Evolutionary conservation across 305 asterid genomes (phyloP).

Genomic region (Rubia peregrina): DNA sequence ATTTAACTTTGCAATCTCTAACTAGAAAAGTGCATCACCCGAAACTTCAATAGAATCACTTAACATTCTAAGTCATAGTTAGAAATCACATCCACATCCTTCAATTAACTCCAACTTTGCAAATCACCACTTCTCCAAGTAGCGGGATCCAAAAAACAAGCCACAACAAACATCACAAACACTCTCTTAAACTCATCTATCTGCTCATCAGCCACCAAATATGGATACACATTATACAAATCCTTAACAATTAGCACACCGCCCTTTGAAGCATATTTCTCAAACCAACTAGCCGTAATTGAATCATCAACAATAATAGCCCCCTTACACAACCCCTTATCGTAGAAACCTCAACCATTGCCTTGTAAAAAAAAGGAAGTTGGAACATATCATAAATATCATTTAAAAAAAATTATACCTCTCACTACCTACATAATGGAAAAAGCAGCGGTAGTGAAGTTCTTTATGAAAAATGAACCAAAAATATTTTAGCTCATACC

Average conservation of each 20-base stretch:
- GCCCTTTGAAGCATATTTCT: neutral
- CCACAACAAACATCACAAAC: neutral
- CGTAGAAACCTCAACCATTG: neutral
- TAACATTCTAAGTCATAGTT: no score
- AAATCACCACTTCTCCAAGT: neutral
- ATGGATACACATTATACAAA: neutral
- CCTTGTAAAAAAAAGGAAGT: neutral
- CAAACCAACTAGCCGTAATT: neutral
- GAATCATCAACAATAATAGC: neutral
- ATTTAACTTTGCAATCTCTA: no score
- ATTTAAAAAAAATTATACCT: neutral
- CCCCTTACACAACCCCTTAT: neutral
- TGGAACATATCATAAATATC: neutral
- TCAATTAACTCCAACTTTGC: no score
- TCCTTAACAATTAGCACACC: neutral
- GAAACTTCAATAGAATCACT: no score
- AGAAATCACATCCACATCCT: no score
- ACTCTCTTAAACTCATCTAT: neutral
- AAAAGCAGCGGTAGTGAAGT: neutral
- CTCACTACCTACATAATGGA: neutral
- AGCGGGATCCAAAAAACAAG: neutral
- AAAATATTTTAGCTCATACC: neutral
- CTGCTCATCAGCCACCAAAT: neutral
- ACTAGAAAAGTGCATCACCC: no score
- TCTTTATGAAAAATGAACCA: neutral